phyloP scores from a whole-genome alignment of 1,284 basidiomycete genomes.

The Cryptococcus wingfieldii region DNA sequence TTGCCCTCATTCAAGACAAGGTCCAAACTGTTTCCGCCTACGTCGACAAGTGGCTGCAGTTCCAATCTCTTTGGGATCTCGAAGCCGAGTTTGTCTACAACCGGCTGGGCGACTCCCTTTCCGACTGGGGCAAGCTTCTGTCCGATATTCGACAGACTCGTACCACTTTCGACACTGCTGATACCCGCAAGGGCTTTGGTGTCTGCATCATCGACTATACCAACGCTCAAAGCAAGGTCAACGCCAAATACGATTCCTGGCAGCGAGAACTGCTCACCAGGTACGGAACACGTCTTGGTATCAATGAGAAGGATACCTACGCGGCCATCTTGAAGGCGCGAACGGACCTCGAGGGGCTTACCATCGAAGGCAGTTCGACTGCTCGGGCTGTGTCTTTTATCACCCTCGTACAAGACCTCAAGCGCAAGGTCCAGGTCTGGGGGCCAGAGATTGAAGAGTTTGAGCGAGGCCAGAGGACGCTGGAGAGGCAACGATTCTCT shows the following conservation, averaged over 20 bases:
- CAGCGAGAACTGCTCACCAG: conserved; percentile 88
- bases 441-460: conserved; percentile 94
- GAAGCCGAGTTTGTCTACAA: conserved; percentile 91
- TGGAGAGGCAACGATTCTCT: conserved; percentile 93
- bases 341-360: conserved; percentile 87
- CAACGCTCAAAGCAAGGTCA: conserved; percentile 93
- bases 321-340: conserved; percentile 85
- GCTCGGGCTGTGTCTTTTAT: conserved; percentile 98
- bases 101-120: conserved; percentile 85
- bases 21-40: conserved; percentile 71
- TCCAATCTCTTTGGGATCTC: conserved; percentile 98
- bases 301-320: conserved; percentile 95
- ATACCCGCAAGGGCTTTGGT: conserved; percentile 85
- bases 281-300: conserved; percentile 87
- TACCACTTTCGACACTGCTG: conserved; percentile 92
- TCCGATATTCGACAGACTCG: conserved; percentile 95
- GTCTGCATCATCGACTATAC: conserved; percentile 96
- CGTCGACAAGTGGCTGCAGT: conserved; percentile 95
- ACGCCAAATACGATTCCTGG: conserved; percentile 98
- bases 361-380: conserved; percentile 66
- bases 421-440: conserved; percentile 95
- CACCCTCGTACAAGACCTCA: conserved; percentile 97
- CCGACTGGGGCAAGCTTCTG: conserved; percentile 89
- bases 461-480: conserved; percentile 88
- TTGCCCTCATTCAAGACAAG: conserved; percentile 81